phyloP scores from a whole-genome alignment of 2,329 filamentous ascomycete genomes.

The Alternaria angustiovoidea region DNA sequence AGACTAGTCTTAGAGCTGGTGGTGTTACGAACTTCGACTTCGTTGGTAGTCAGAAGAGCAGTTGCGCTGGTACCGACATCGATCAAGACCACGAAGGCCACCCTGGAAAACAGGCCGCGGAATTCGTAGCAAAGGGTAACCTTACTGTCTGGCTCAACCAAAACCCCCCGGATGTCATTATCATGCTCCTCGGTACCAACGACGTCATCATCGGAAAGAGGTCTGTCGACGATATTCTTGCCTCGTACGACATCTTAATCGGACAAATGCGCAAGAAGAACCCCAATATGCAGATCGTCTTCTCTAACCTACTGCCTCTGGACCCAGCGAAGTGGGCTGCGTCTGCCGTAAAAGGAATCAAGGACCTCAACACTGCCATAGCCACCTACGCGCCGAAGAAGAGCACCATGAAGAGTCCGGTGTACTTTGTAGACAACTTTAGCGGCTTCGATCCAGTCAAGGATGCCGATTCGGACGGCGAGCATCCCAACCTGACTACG shows the following conservation, averaged over 20 bases:
- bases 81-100: conserved; percentile 59
- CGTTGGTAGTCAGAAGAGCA: conserved; percentile 45
- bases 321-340: conserved; percentile 35
- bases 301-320: conserved; percentile 43
- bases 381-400: conserved; percentile 31
- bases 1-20: conserved; percentile 35
- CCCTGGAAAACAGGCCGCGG: conserved; percentile 52
- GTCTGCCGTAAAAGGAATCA: conserved; percentile 26
- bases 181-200: conserved; percentile 59
- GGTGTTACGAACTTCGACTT: conserved; percentile 44
- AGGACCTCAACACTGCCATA: conserved; percentile 27
- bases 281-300: conserved; percentile 51
- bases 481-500: conserved; percentile 41
- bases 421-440: conserved; percentile 43
- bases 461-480: conserved; percentile 42
- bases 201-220: conserved; percentile 52
- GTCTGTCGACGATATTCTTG: conserved; percentile 43
- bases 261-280: conserved; percentile 55
- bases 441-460: conserved; percentile 38
- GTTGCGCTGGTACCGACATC: conserved; percentile 50
- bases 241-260: conserved; percentile 51
- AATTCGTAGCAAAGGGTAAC: conserved; percentile 50
- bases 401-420: conserved; percentile 30
- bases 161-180: conserved; percentile 54
- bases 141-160: conserved; percentile 52